Evolutionary conservation across 306 rosid species (phyloP), one percentile per base, ranked within the genome.

Genomic region (Cyclanthera cordifolia): DNA sequence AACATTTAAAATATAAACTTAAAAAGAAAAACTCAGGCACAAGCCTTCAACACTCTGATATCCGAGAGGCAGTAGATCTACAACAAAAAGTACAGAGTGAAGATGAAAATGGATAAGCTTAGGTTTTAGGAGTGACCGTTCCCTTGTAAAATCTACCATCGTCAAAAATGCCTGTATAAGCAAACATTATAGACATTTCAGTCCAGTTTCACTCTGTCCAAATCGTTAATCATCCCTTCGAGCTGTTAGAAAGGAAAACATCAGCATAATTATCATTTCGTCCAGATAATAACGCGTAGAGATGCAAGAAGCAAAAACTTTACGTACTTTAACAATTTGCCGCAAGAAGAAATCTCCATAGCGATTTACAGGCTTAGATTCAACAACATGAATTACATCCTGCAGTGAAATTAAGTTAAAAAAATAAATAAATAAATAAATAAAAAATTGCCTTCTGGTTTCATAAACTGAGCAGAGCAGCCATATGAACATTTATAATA

Each of bases 321-420:
- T 27, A 50, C 86, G 69, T 70, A 93, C 99, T 91, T 90, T 86
- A 71, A 79, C 90, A 71, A 93, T 81, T 79, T 93, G 99, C 19
- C 96, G 96, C 85, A 90, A 79, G 75, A 90, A 90, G 82, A 80
- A 88, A 79, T 94, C 99, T 39, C 96, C 97, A 34, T 90, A 86
- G 27, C 82, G 84, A 74, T 87, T 94, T 63, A 82, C 67, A 41
- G 86, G 83, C 76, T 90, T 94, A 0, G 97, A 85, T 76, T 90
- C 91, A 1, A 79, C 78, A 45, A 88, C 99, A 46, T 72, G 79
- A 69, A 94, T 56, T 52, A 74, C 72, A 74, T 94, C 95, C 96
- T 93, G 91, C 82, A 79, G 63, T 34, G 86, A 74, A 7, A 66
- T 23, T 12, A 23, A 20, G 53, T 13, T 13, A 73, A 53, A 37